Conservation (phyloP, 148 eudicot species). For the Rhododendron williamsianum region DNA sequence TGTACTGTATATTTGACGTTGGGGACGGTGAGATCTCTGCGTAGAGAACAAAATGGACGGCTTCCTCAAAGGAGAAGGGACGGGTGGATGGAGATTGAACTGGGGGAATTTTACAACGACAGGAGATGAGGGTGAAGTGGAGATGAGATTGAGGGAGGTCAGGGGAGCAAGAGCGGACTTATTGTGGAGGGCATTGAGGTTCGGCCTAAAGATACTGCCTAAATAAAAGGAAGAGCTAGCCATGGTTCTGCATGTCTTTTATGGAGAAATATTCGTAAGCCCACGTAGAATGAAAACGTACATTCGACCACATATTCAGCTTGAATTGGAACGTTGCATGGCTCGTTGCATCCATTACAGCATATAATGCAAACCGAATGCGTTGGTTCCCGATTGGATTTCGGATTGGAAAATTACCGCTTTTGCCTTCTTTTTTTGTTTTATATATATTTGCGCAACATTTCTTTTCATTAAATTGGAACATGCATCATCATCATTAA, state of each 20-base stretch:
- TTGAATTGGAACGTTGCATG: no score
- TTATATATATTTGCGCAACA: no score
- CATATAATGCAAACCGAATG: no score
- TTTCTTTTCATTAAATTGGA: neutral
- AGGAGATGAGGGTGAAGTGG: constrained; percentile 29
- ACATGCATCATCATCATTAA: neutral
- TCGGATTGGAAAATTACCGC: no score
- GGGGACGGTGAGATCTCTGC: neutral
- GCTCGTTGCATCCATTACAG: no score
- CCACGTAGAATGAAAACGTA: no score
- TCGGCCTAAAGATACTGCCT: neutral
- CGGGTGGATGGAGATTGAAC: constrained; percentile 59
- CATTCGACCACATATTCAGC: no score
- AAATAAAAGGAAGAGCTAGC: no score
- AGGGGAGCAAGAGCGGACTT: no score
- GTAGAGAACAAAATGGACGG: neutral
- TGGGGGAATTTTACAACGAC: constrained; percentile 36
- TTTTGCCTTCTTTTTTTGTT: neutral
- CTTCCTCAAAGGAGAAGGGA: constrained; percentile 38
- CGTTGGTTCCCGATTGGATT: no score
- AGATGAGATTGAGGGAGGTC: constrained; percentile 37
- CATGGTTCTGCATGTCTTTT: no score
- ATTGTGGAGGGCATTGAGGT: neutral
- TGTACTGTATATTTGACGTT: constrained; percentile 7
- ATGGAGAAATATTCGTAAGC: no score